Base-by-base conservation (phyloP, 2,329 filamentous ascomycete species). In the Verticillium dahliae region DNA sequence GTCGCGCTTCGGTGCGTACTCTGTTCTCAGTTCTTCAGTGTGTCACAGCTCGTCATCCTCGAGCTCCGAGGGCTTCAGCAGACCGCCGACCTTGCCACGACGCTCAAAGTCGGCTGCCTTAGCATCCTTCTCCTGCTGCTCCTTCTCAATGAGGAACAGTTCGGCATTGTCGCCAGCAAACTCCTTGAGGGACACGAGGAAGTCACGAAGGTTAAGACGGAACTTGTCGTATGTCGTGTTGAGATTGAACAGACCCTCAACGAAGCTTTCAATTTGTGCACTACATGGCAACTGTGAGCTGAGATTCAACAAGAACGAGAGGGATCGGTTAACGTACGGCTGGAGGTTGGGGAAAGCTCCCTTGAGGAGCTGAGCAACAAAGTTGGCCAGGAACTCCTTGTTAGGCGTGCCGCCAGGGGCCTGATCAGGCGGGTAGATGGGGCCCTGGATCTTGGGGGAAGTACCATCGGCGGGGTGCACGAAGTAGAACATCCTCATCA, bases 31-130 rank as follows among this genome's bases (percentile, higher is more conserved):
- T 27, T 58, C 57, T 18, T 60, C 27, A 34, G 45, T 34, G 4
- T 55, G 52, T 60, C 58, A 97, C 76, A 93, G 83, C 77, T 93
- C 90, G 71, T 94, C 91, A 69, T 94, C 91, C 67, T 92, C 94
- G 72, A 99, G 85, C 75, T 99, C 95, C n/a, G 92, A 95, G 58
- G 95, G 96, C 82, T 99, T 98, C 71, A 99, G 82, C 64, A 99
- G 82, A 71, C 96, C 95, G 68, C 95, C 93, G 61, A 99, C 92
- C 82, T 97, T 98, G 79, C 94, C 91, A 65, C 91, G 88, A 68
- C 94, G 89, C 76, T 97, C 92, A 70, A 93, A 88, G 74, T 99
- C 96, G 27, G 92, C 90, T 57, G 90, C 88, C 74, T 93, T 92
- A 56, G 90, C 91, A 69, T 94, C 91, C 66, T 87, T 87, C 64